A percentile compares a stretch with the other conserved stretches of the same genome.
These are phyloP conservation scores for Podaxis mareebaensis DNA, from an alignment of 768 basidiomycete genomes.

Conservation along the genomic window DNA sequence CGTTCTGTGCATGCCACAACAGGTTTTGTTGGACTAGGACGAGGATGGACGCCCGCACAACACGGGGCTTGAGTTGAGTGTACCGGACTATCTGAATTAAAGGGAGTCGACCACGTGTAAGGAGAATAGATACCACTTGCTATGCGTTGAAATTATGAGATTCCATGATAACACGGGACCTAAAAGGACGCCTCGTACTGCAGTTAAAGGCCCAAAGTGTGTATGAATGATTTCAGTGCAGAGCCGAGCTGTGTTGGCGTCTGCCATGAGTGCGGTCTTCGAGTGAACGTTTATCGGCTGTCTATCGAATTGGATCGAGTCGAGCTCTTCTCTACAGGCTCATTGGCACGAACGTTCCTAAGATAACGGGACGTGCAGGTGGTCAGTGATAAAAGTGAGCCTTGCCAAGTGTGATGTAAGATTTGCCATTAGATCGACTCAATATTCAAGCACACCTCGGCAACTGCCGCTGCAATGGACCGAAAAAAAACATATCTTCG, in stretches of 20 bases:
- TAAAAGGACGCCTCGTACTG: conserved; percentile 38
- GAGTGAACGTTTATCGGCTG: background rate
- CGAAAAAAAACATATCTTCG: background rate
- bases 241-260: conserved; percentile 59
- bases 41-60: conserved; percentile 68
- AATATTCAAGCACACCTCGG: background rate
- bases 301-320: background rate
- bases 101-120: conserved; percentile 84
- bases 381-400: background rate
- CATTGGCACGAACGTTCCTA: background rate
- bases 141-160: conserved; percentile 28
- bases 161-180: conserved; percentile 3
- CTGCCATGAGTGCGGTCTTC: conserved; percentile 49
- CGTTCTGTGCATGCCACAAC: conserved; percentile 77
- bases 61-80: conserved; percentile 66
- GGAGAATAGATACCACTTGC: conserved; percentile 72
- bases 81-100: conserved; percentile 67
- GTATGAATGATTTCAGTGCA: conserved; percentile 63
- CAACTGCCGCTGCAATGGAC: background rate
- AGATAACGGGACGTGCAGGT: background rate
- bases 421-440: background rate
- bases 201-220: conserved; percentile 65
- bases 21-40: conserved; percentile 90
- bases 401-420: background rate
- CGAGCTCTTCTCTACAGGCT: background rate